Evolutionary conservation across 2,329 filamentous ascomycete species (phyloP).

Genomic region (Pseudogymnoascus sp.): DNA sequence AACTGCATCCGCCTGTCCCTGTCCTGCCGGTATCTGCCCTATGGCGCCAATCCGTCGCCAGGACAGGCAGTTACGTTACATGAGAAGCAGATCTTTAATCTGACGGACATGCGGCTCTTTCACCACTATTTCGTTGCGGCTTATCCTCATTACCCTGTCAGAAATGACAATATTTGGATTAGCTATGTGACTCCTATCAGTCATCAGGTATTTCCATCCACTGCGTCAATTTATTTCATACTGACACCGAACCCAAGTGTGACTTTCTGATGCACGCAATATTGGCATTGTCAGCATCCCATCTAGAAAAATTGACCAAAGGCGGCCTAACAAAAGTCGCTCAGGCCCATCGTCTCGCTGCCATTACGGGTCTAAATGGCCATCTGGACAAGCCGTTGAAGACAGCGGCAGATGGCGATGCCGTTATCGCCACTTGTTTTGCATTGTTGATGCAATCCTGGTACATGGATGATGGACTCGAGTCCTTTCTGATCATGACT

Average conservation of each 20-base stretch:
- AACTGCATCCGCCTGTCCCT: slow-evolving; percentile 2
- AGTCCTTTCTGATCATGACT: slow-evolving; percentile 56
- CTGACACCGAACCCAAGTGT: slow-evolving; percentile 10
- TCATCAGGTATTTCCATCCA: slow-evolving; percentile 46
- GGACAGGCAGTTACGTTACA: neutral
- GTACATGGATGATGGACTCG: slow-evolving; percentile 50
- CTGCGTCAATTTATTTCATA: neutral
- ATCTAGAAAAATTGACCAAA: slow-evolving; percentile 13
- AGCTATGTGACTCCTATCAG: slow-evolving; percentile 62
- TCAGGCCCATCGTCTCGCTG: slow-evolving; percentile 14
- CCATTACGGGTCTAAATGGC: slow-evolving; percentile 16
- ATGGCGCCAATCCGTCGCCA: slow-evolving; percentile 3
- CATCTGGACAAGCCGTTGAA: slow-evolving; percentile 11
- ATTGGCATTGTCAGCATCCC: slow-evolving; percentile 16
- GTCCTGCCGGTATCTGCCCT: neutral
- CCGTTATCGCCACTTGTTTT: slow-evolving; percentile 40
- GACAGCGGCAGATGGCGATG: slow-evolving; percentile 13
- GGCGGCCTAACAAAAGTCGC: slow-evolving; percentile 10
- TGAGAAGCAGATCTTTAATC: slow-evolving; percentile 39
- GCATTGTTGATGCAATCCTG: slow-evolving; percentile 54
- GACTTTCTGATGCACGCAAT: slow-evolving; percentile 18
- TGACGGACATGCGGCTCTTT: slow-evolving; percentile 63
- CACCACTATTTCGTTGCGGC: slow-evolving; percentile 58
- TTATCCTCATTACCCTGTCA: slow-evolving; percentile 58
- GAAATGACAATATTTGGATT: slow-evolving; percentile 60